Evolutionary conservation across 1,284 basidiomycete genomes (phyloP).

Genomic region (Cronartium quercuum): DNA sequence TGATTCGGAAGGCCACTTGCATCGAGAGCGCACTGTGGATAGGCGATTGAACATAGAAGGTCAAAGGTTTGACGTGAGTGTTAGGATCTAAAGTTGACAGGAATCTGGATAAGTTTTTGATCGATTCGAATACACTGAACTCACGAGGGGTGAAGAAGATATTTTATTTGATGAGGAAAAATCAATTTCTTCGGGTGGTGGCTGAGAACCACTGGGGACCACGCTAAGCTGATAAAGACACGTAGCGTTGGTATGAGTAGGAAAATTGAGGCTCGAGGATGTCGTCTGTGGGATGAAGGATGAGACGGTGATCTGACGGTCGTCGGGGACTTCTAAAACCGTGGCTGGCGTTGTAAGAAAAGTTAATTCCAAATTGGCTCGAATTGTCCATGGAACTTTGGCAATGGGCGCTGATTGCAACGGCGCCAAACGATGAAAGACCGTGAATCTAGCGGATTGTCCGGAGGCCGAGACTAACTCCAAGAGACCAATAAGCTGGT

Average conservation of each 20-base stretch:
- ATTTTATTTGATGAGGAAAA: not conserved
- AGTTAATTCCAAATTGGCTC: not conserved
- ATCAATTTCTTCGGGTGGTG: not conserved
- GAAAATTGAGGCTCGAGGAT: not conserved
- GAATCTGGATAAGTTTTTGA: not conserved
- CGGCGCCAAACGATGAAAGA: not conserved
- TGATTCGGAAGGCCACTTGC: not conserved
- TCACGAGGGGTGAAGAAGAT: not conserved
- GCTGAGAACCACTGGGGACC: not conserved
- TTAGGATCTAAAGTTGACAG: not conserved
- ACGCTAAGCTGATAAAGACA: not conserved
- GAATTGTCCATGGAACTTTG: not conserved
- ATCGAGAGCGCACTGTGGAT: constrained; percentile 13
- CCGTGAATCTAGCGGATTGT: not conserved
- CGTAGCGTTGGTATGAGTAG: not conserved
- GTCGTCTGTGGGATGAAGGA: not conserved
- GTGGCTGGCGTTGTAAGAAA: not conserved
- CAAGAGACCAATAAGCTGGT: no score
- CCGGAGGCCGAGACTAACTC: no score
- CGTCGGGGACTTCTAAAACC: not conserved
- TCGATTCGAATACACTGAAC: not conserved
- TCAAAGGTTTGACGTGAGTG: not conserved
- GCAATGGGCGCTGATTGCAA: not conserved
- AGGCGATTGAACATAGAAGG: not conserved
- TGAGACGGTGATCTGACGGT: not conserved